phyloP scores from a whole-genome alignment of 2,329 filamentous ascomycete genomes.

The Graphilbum sp. region DNA sequence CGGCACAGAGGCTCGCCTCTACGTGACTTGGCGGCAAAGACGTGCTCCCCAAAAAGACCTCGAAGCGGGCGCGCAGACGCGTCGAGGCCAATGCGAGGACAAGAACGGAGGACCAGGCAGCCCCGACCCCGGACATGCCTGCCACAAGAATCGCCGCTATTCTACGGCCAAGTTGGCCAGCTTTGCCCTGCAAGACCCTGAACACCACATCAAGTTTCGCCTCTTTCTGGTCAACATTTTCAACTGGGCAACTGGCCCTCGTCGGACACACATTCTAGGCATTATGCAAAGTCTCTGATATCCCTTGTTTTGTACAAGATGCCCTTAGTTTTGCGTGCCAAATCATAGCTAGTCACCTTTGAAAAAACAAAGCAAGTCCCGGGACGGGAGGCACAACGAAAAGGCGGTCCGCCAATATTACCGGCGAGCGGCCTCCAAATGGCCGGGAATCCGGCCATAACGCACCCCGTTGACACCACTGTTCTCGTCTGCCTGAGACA shows the following conservation, averaged over 20 bases:
- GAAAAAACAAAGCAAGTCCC: too few relatives aligned
- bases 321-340: too few relatives aligned
- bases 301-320: neutral
- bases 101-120: neutral
- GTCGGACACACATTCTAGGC: neutral
- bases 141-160: neutral
- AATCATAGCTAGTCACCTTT: too few relatives aligned
- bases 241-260: neutral
- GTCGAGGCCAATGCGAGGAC: too few relatives aligned
- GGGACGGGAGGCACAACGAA: too few relatives aligned
- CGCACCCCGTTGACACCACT: too few relatives aligned
- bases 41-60: too few relatives aligned
- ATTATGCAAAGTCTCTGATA: neutral
- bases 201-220: constrained; percentile 1
- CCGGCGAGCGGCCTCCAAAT: too few relatives aligned
- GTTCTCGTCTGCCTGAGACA: too few relatives aligned
- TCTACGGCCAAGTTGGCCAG: neutral
- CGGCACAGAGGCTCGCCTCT: neutral
- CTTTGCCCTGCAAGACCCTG: neutral
- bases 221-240: neutral
- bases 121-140: neutral
- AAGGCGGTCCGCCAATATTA: too few relatives aligned
- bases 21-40: neutral
- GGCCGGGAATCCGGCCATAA: too few relatives aligned
- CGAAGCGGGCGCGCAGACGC: too few relatives aligned